A percentile compares a stretch with the other conserved stretches of the same genome.
Evolutionary conservation across 495 filamentous ascomycete genomes (phyloP).

Genomic region (Xylaria scruposa): DNA sequence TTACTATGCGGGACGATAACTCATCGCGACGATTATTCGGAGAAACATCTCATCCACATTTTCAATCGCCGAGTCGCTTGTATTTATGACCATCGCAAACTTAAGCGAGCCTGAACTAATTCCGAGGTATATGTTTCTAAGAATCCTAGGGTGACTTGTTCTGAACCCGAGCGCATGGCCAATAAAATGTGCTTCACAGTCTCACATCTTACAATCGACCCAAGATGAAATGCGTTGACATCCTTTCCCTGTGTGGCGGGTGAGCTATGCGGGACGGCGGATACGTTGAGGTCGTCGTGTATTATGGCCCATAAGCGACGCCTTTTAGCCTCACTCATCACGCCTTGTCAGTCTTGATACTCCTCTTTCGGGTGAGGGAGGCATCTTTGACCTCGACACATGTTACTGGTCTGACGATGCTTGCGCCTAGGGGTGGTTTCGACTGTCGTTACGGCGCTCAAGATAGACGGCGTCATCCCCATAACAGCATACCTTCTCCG

Average conservation of each 20-base stretch:
- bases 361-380: neutral
- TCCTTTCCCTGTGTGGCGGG: neutral
- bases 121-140: neutral
- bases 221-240: neutral
- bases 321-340: neutral
- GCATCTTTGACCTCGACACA: neutral
- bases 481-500: slow-evolving; percentile 39
- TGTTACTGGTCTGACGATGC: neutral
- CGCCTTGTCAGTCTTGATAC: neutral
- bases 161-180: neutral
- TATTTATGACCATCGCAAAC: neutral
- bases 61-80: neutral
- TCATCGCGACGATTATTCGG: neutral
- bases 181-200: neutral
- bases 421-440: neutral
- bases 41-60: neutral
- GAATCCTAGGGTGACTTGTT: neutral
- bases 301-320: no score
- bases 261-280: neutral
- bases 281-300: neutral
- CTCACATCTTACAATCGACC: neutral
- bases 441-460: slow-evolving; percentile 17
- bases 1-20: neutral
- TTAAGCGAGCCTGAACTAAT: neutral
- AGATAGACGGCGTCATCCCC: slow-evolving; percentile 41